Base-by-base conservation (phyloP, 140 eudicot genomes). In the Bidens hawaiensis region DNA sequence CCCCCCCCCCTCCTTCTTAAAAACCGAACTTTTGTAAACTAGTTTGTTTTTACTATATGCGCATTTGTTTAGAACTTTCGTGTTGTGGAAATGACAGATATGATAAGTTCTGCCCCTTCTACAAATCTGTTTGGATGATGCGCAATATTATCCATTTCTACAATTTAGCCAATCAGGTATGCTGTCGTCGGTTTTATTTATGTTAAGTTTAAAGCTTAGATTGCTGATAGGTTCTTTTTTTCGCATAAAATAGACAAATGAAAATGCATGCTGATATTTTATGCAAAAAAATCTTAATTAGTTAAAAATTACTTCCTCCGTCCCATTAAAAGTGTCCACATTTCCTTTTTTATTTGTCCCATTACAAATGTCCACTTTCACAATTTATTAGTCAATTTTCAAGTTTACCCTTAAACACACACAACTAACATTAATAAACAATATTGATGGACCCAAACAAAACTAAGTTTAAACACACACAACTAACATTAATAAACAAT, bases 111-210 rank as follows among this genome's bases (percentile, higher is more conserved):
- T 93, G 99, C 78, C 99, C 96, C 47, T 93, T 93, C 76, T 93
- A 93, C 94, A 93, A 93, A 83, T 93, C 96, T 49, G 95, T 93
- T 31, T 93, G 99, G 99, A 93, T 93, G 99, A 88, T 93, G 96
- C 95, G 99, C 78, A 93, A 93, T 75, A 93, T 93, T 51, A 93
- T 93, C 76, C 99, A 85, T 79, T 93, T 88, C 90, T 88, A 85
- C 68, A 88, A 85, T 73, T 67, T 93, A 79, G 99, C 99, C 67
- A 93, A 93, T 71, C 99, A 93, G 99, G 99, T 93, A 36, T 26
- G 54, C 14, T 38, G 22, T 49, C 53, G 11, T 54, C 51, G 19
- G 12, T 45, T 31, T 19, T 13, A 14, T 3, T 36, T 25, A 59
- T 36, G 15, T 34, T 59, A 23, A 19, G n/a, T 49, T 63, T 49